Conservation (phyloP, 2,329 filamentous ascomycete species). For the Graphilbum ipis-grandicollis region DNA sequence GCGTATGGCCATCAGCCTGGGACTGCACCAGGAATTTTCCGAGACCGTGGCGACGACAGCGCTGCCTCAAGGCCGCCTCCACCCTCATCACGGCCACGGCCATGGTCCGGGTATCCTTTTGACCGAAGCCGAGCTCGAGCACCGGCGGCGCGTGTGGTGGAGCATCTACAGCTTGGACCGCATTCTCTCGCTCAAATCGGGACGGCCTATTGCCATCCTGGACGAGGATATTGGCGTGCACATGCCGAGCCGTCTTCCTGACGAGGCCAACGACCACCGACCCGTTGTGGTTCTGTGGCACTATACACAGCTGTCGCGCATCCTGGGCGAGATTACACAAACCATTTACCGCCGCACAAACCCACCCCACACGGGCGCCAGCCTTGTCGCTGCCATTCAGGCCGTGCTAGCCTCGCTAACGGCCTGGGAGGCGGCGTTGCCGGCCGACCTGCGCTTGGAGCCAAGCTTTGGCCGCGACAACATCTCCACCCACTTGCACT, state of each 20-base stretch:
- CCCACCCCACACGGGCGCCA: constrained; percentile 13
- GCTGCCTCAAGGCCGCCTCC: no score
- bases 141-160: constrained; percentile 36
- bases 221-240: constrained; percentile 33
- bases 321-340: constrained; percentile 27
- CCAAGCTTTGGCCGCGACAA: constrained; percentile 20
- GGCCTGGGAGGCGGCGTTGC: constrained; percentile 30
- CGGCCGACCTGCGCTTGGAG: constrained; percentile 28
- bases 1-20: constrained; percentile 38
- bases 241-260: constrained; percentile 17
- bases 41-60: constrained; percentile 10
- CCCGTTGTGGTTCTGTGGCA: constrained; percentile 29
- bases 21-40: constrained; percentile 34
- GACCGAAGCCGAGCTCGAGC: constrained; percentile 25
- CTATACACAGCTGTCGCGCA: constrained; percentile 34
- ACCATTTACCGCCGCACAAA: constrained; percentile 29
- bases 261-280: constrained; percentile 24
- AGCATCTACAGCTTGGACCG: constrained; percentile 37
- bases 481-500: constrained; percentile 31
- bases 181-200: constrained; percentile 33
- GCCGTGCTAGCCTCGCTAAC: constrained; percentile 30
- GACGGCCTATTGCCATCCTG: constrained; percentile 34
- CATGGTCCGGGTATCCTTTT: constrained; percentile 9
- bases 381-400: constrained; percentile 30
- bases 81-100: no score